Base-by-base conservation (phyloP, 257 asterid species). In the Euphrasia confusa region DNA sequence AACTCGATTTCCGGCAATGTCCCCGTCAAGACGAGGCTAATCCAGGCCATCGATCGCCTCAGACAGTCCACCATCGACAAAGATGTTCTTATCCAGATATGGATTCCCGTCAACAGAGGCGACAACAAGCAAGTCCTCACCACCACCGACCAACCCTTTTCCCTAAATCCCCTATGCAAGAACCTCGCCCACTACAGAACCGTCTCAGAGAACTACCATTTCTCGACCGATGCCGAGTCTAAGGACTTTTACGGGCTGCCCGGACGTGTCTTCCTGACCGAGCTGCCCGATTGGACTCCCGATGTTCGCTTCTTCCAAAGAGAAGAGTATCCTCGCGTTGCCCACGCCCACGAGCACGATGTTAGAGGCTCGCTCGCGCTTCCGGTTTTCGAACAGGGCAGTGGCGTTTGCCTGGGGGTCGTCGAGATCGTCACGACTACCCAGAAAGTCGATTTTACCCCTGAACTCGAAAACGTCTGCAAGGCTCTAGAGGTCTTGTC, bases 341-440 rank as follows among this genome's bases (percentile, higher is more conserved):
- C 4, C 7, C 73, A 83, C 53, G 90, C 94, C 5, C 86, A 72
- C 58, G 77, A 60, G 68, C 64, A 71, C 63, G 71, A 81, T 35
- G 85, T 85, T 68, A 58, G 90, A 50, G 90, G 90, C 5, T 83
- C 90, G 7, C 75, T 85, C 45, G 94, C 88, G 1, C 83, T 85
- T 70, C 94, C 94, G 0, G 84, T 85, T 60, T 79, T 85, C 54
- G 81, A 81, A 67, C 65, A 67, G 33, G 84, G 90, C 33, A 79
- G 83, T 68, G 86, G 86, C 33, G 64, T 73, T 68, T 85, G 94
- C 81, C 66, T 85, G 83, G 94, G 86, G 14, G 94, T 85, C 47
- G 83, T 83, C 32, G 94, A 85, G 80, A 75, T 85, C 54, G 81
- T 85, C 14, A 75, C 88, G 2, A 85, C 88, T 39, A 72, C 65